A percentile compares a stretch with the other conserved stretches of the same genome.
Evolutionary conservation across 129 eudicot genomes (phyloP).

Genomic region (Glebionis coronaria): DNA sequence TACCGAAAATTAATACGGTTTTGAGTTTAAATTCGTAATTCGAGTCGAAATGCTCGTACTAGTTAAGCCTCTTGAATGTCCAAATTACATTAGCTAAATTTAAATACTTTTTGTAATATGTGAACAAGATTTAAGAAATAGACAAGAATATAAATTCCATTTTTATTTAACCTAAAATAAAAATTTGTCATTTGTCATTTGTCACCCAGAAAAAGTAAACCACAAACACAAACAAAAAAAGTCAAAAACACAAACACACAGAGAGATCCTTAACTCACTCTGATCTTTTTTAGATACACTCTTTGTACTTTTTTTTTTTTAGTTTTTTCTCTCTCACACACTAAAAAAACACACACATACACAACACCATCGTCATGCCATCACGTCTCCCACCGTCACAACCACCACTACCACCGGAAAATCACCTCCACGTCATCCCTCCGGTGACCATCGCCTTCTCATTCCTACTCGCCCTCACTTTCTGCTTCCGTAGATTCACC

Average conservation of each 20-base stretch:
- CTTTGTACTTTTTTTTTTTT: slow-evolving; percentile 20
- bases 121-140: no score
- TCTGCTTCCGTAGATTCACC: slow-evolving; percentile 65
- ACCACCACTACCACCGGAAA: slow-evolving; percentile 35
- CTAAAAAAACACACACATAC: neutral
- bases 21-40: no score
- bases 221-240: neutral
- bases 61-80: no score
- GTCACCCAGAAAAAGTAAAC: slow-evolving; percentile 5
- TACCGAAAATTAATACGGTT: no score
- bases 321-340: slow-evolving; percentile 4
- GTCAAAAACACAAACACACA: slow-evolving; percentile 28
- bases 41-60: no score
- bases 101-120: no score
- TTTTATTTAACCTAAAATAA: no score
- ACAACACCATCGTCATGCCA: slow-evolving; percentile 47
- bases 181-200: no score
- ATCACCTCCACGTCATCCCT: slow-evolving; percentile 24
- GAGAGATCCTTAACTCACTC: slow-evolving; percentile 23
- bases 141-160: neutral
- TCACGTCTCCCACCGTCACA: slow-evolving; percentile 44
- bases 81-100: no score
- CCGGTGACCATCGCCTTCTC: slow-evolving; percentile 55
- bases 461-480: slow-evolving; percentile 49
- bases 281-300: slow-evolving; percentile 16